Evolutionary conservation across 202 grass and related monocot species (phyloP), one percentile per base, ranked within the genome.

Genomic region (Cymbopogon flexuosus): DNA sequence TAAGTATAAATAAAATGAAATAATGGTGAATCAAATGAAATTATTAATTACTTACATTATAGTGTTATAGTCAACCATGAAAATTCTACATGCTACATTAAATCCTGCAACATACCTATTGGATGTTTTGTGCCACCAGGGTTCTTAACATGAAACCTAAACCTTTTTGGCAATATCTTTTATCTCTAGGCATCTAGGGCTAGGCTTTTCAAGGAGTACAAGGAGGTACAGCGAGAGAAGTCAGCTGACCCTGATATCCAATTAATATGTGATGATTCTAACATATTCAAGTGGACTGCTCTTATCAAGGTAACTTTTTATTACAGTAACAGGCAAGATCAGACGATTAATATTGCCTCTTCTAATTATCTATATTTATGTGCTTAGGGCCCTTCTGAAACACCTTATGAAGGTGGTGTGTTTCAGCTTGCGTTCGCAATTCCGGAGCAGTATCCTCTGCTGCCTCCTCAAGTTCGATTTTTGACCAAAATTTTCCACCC

Each of bases 401-500:
- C 96, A 52, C 92, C 96, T 47, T 97, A 78, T 72, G 94, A 97
- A 94, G 94, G 91, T 71, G 91, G 94, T 37, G 85, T 92, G 1
- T 97, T 94, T 75, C 91, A 97, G 46, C 88, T 94, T 79, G 89
- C 85, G 49, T 97, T 97, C 66, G 75, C 89, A 64, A 99, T 99
- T 90, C 93, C 93, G 8, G 93, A 99, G 54, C 96, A 96, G 76
- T 99, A 99, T 63, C 96, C 96, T 93, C 78, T 99, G 6, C 76
- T 99, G 19, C 93, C 93, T 88, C 96, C 96, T 10, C 96, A 99
- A 99, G 93, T 99, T 83, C 89, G 96, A 21, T 99, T 99, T 75
- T 68, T 99, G 66, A 96, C 96, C 62, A 99, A 99, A 89, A 99
- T 99, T 88, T 99, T 99, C 84, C 96, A 99, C 71, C 96, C 96